These are phyloP conservation scores for Penicillium paxilli DNA, from an alignment of 495 filamentous ascomycete genomes.

Conservation along the genomic window DNA sequence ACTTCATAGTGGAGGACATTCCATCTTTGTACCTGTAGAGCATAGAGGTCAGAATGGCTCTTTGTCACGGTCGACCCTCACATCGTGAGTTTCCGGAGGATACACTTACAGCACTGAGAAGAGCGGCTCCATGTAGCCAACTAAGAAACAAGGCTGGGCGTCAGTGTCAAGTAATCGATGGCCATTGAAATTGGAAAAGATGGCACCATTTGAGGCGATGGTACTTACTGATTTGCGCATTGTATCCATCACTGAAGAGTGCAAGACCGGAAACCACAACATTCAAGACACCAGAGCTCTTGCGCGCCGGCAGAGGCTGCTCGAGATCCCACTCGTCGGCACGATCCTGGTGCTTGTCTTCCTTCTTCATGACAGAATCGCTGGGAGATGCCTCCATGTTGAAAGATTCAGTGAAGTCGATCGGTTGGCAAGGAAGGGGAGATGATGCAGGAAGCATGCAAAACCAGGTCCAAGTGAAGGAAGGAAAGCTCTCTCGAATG, in stretches of 20 bases:
- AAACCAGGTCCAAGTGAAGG: too few species aligned
- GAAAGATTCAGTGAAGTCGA: too few species aligned
- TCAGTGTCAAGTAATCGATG: too few species aligned
- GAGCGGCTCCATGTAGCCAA: constrained; percentile 43
- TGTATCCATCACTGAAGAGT: neutral
- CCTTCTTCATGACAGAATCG: neutral
- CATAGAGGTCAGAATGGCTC: neutral
- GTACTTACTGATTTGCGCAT: neutral
- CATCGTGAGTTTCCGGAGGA: neutral
- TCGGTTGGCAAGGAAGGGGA: too few species aligned
- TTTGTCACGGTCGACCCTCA: too few species aligned
- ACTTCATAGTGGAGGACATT: constrained; percentile 36
- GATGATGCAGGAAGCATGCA: too few species aligned
- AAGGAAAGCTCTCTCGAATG: too few species aligned
- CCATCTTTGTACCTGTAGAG: constrained; percentile 23
- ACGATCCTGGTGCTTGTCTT: neutral
- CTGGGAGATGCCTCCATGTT: neutral
- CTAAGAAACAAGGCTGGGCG: constrained; percentile 5
- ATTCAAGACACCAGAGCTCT: neutral
- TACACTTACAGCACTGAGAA: constrained; percentile 38
- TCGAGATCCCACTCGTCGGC: neutral
- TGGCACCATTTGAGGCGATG: too few species aligned
- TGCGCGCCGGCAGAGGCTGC: too few species aligned
- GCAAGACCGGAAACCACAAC: neutral
- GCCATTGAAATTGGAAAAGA: too few species aligned